Evolutionary conservation across 2,329 filamentous ascomycete genomes (phyloP).

Genomic region (Penicillium glabrum): DNA sequence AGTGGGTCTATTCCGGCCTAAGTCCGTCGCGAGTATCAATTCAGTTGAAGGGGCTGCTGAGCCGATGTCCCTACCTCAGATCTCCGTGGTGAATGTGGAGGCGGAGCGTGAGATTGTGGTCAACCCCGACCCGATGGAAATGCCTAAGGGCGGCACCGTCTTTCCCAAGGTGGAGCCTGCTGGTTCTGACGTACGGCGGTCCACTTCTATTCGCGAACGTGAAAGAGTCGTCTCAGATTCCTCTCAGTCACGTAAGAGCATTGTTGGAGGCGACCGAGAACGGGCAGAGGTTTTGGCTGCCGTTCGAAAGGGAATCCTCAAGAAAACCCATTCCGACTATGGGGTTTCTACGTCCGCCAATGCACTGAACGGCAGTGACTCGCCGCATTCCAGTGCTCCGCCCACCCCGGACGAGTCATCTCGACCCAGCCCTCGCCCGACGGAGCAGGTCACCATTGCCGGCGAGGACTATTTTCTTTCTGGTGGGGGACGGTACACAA

Average conservation of each 20-base stretch:
- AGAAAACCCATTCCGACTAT: constrained; percentile 62
- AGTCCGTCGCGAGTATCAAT: constrained; percentile 78
- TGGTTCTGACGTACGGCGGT: constrained; percentile 60
- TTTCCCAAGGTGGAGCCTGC: constrained; percentile 84
- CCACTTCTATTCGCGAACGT: constrained; percentile 32
- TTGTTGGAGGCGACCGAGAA: constrained; percentile 85
- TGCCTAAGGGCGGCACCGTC: constrained; percentile 70
- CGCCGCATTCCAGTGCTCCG: constrained; percentile 80
- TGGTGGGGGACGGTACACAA: constrained; percentile 62
- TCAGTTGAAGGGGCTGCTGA: constrained; percentile 60
- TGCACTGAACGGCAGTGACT: constrained; percentile 68
- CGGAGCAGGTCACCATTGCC: constrained; percentile 70
- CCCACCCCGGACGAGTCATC: constrained; percentile 81
- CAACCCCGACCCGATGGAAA: constrained; percentile 62
- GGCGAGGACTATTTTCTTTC: constrained; percentile 90
- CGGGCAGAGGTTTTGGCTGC: constrained; percentile 88
- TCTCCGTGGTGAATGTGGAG: constrained; percentile 95
- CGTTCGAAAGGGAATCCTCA: constrained; percentile 93
- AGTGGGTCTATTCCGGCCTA: constrained; percentile 91
- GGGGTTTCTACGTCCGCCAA: constrained; percentile 68
- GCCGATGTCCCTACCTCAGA: constrained; percentile 66
- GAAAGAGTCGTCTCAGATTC: constrained; percentile 42
- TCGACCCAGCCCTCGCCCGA: constrained; percentile 60
- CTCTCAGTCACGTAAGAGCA: constrained; percentile 71
- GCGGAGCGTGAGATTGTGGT: constrained; percentile 83